These are phyloP conservation scores for Heliamphora pulchella DNA, from an alignment of 179 eudicot genomes.

Conservation along the genomic window DNA sequence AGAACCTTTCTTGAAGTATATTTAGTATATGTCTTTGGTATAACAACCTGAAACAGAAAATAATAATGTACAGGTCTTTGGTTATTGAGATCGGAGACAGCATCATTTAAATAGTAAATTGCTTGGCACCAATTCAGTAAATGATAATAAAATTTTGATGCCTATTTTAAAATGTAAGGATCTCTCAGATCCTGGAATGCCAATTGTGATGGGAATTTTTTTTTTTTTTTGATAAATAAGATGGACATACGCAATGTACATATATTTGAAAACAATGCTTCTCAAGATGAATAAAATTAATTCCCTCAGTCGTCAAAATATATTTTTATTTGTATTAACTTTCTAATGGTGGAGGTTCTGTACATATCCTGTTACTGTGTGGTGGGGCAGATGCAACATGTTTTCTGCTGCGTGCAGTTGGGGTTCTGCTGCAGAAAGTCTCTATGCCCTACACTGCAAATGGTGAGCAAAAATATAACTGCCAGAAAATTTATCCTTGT, in stretches of 20 bases:
- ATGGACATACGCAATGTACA: not conserved
- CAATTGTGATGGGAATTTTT: not conserved
- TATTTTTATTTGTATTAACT: too few species aligned
- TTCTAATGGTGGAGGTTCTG: too few species aligned
- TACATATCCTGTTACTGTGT: too few species aligned
- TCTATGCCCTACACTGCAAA: too few species aligned
- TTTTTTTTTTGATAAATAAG: not conserved
- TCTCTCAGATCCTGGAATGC: not conserved
- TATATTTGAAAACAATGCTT: not conserved
- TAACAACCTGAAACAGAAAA: slow-evolving; percentile 60
- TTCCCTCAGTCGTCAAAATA: not conserved
- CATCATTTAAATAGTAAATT: not conserved
- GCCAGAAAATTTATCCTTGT: too few species aligned
- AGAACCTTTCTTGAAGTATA: slow-evolving; percentile 98
- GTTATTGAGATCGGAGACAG: not conserved
- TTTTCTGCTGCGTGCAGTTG: too few species aligned
- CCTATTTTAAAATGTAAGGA: not conserved
- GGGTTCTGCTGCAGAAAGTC: too few species aligned
- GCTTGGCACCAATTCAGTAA: not conserved
- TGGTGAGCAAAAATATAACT: too few species aligned
- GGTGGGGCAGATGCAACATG: too few species aligned
- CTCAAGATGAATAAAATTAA: not conserved
- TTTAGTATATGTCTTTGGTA: slow-evolving; percentile 76
- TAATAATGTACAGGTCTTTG: not conserved
- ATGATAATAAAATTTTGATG: not conserved